Evolutionary conservation across 331 rosid species (phyloP).

Genomic region (Pyracantha coccinea): DNA sequence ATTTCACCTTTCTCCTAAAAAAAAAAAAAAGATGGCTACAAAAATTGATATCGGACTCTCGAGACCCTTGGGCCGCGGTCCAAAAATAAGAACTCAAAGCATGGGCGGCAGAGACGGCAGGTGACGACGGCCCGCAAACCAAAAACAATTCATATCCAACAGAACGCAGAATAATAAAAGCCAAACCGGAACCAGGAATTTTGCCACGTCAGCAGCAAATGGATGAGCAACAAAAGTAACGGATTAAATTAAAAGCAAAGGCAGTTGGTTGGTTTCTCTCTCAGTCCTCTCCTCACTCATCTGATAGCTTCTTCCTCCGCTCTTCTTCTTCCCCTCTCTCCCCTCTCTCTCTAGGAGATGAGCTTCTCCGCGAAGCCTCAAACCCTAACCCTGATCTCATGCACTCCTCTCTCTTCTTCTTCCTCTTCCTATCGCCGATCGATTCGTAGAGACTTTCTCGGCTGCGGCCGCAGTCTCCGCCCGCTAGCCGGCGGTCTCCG

Average conservation of each 20-base stretch:
- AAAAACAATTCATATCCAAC: too few species aligned
- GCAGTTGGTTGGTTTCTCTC: slow-evolving; percentile 9
- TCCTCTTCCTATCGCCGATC: slow-evolving; percentile 27
- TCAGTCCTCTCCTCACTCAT: slow-evolving; percentile 9
- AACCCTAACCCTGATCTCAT: slow-evolving; percentile 27
- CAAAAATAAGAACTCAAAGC: neutral
- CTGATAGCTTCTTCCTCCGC: neutral
- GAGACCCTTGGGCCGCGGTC: neutral
- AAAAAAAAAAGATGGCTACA: neutral
- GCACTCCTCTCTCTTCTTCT: slow-evolving; percentile 19
- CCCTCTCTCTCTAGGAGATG: slow-evolving; percentile 35
- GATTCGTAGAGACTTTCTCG: slow-evolving; percentile 49
- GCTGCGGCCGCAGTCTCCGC: slow-evolving; percentile 40
- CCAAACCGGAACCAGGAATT: slow-evolving; percentile 9
- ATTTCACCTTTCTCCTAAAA: too few species aligned
- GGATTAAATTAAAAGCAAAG: neutral
- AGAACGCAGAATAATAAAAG: neutral
- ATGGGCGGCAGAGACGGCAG: neutral
- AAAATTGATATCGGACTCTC: neutral
- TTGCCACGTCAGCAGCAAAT: slow-evolving; percentile 46
- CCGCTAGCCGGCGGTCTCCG: slow-evolving; percentile 33
- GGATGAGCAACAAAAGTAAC: slow-evolving; percentile 35
- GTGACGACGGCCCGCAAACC: neutral
- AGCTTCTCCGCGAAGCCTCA: slow-evolving; percentile 46
- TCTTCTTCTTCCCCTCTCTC: neutral